Base-by-base conservation (phyloP, 805 yeast genomes). In the Tetrapisispora pingtungensis region DNA sequence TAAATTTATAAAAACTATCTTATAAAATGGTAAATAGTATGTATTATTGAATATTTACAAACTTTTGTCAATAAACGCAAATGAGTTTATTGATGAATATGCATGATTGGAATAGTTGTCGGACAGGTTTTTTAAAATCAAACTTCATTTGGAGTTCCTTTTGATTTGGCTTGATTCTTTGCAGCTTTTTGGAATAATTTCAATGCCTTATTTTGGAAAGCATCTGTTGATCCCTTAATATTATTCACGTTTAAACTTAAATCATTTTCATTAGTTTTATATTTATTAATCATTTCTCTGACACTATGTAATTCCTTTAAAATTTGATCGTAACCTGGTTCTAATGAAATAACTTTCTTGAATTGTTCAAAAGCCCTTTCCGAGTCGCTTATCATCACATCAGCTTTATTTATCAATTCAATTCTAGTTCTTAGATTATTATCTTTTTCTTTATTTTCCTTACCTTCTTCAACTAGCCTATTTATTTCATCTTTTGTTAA, bases 371-470 rank as follows among this genome's bases (percentile, higher is more conserved):
- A 70, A 1, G 95, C 87, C 64, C 75, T 75, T 62, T 87, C 96
- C 28, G 95, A 84, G 65, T 93, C 98, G 52, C 82, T 78, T 50
- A 86, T 74, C 52, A 83, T 73, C 47, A 83, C 77, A 50, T 83
- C 93, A 10, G 86, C 83, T 55, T 81, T 74, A 44, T 82, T 79
- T 15, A 88, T 82, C 55, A 80, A 77, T 55, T 83, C 87, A 41
- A 80, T 72, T 45, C 79, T 71, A 53, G 74, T 77, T 55, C 75
- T 77, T 56, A 74, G 67, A 39, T 73, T 68, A 42, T 74, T 75
- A 62, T 84, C 94, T 45, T 61, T 66, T 43, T 74, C 77, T 51
- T 77, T 77, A 67, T 75, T 77, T 44, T 69, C 70, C 51, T 76
- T 77, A 47, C 87, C 87, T 52, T 81, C 88, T 46, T 73, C 70